phyloP scores from a whole-genome alignment of 371 early-diverging fungal genomes.

The Mortierella sp. region DNA sequence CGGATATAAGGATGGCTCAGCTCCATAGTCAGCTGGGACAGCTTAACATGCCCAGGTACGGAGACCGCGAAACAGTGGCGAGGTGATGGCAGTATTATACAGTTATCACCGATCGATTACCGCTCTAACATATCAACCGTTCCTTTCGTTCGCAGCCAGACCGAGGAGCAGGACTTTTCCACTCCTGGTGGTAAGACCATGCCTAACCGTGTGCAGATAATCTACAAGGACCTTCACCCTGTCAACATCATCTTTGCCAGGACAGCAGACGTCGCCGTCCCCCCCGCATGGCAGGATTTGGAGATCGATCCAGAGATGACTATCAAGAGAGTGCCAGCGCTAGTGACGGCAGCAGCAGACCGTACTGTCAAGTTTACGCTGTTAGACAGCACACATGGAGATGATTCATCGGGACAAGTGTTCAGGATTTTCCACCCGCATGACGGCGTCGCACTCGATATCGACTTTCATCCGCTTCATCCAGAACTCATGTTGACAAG shows the following conservation, averaged over 20 bases:
- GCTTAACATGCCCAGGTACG: constrained; percentile 47
- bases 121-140: neutral
- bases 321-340: constrained; percentile 36
- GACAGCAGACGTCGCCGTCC: constrained; percentile 31
- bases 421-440: constrained; percentile 67
- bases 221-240: constrained; percentile 20
- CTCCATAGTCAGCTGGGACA: constrained; percentile 43
- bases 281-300: constrained; percentile 42
- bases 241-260: constrained; percentile 40
- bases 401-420: constrained; percentile 65
- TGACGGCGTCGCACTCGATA: constrained; percentile 70
- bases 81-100: neutral
- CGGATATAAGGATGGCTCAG: constrained; percentile 38
- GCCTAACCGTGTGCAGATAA: constrained; percentile 9
- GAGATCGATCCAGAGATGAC: constrained; percentile 37
- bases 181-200: constrained; percentile 29
- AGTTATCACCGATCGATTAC: neutral
- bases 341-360: constrained; percentile 74
- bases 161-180: constrained; percentile 45
- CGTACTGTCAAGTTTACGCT: constrained; percentile 70
- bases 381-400: constrained; percentile 51
- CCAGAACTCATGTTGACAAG: constrained; percentile 69
- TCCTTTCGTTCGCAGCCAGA: constrained; percentile 6
- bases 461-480: constrained; percentile 72
- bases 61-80: neutral